Conservation (phyloP, 805 yeast species). For the Saccharomyces kudriavzevii region DNA sequence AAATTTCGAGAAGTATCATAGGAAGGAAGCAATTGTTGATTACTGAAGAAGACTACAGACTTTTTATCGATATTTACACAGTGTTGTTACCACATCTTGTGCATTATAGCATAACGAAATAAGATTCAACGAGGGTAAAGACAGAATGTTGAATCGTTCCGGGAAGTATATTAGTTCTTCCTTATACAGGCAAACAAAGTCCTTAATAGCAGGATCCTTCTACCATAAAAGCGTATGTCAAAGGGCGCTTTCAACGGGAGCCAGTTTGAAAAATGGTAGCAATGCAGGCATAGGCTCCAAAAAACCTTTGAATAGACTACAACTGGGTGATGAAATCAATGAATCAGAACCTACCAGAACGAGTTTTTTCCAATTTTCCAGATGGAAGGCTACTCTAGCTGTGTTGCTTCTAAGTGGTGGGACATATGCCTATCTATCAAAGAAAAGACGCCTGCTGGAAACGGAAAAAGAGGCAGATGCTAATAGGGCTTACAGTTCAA, state of each 20-base stretch:
- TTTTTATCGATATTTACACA: not conserved
- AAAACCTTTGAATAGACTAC: slow-evolving; percentile 71
- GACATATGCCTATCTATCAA: slow-evolving; percentile 57
- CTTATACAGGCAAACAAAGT: not conserved
- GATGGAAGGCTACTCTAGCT: slow-evolving; percentile 73
- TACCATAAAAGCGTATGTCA: not conserved
- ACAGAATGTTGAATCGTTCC: not conserved
- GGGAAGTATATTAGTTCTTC: not conserved
- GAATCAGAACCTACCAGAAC: not conserved
- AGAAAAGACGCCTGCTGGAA: slow-evolving; percentile 66
- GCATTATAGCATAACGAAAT: not conserved
- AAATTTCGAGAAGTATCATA: not conserved
- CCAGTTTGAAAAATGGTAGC: not conserved
- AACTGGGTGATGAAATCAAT: slow-evolving; percentile 49
- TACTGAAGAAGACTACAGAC: not conserved
- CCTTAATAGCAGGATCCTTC: not conserved
- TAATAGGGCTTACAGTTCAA: slow-evolving; percentile 82
- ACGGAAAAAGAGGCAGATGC: slow-evolving; percentile 75
- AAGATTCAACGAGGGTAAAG: not conserved
- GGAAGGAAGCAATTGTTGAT: not conserved
- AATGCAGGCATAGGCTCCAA: slow-evolving; percentile 11
- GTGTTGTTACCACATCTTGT: not conserved
- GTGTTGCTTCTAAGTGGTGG: slow-evolving; percentile 62
- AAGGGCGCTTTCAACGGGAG: not conserved
- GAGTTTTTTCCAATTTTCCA: slow-evolving; percentile 41